Evolutionary conservation across 2,329 filamentous ascomycete genomes (phyloP).

Genomic region (Ceratocystis cacaofunesta): DNA sequence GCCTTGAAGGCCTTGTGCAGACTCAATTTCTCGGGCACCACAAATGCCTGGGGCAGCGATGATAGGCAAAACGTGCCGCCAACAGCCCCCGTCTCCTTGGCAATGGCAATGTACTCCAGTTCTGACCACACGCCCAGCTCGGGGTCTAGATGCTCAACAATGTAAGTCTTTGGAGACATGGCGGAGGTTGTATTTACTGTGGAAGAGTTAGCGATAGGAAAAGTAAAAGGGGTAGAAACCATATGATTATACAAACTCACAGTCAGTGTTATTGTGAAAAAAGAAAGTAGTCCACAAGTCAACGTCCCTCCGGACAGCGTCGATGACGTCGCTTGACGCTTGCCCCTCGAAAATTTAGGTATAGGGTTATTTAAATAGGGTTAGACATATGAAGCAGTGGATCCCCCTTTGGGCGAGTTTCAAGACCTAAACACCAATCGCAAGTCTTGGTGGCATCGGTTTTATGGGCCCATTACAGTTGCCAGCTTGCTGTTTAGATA

Average conservation of each 20-base stretch:
- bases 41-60: conserved; percentile 56
- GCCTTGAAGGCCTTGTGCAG: conserved; percentile 49
- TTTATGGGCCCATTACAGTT: neutral
- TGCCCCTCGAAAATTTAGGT: neutral
- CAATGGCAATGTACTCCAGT: conserved; percentile 82
- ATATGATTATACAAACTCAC: no score
- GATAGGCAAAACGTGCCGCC: conserved; percentile 65
- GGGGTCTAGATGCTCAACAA: conserved; percentile 91
- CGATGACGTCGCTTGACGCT: conserved; percentile 1
- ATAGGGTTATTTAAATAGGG: neutral
- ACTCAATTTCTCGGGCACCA: conserved; percentile 44
- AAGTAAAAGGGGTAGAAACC: no score
- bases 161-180: conserved; percentile 44
- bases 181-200: neutral
- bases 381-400: neutral
- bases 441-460: neutral
- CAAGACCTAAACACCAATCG: neutral
- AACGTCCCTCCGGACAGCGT: neutral
- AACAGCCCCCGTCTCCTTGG: conserved; percentile 56
- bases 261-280: no score
- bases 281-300: neutral
- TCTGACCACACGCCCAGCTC: conserved; percentile 90
- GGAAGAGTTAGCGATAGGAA: neutral
- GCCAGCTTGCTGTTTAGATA: neutral
- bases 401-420: neutral